Conservation (phyloP, 1,139 yeast species). For the Spathaspora jeffriesii region DNA sequence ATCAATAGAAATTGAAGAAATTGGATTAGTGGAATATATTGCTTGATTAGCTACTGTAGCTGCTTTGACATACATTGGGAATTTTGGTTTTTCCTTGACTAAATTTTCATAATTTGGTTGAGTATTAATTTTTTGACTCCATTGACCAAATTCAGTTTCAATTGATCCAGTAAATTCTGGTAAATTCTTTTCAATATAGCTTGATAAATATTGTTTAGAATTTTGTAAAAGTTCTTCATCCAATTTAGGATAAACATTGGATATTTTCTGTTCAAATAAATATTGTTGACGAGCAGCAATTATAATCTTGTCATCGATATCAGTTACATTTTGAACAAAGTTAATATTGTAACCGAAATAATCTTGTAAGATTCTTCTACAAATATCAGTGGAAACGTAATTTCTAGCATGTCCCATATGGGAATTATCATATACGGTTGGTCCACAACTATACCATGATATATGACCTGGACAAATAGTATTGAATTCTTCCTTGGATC, state of each 20-base stretch:
- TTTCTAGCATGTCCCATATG: slow-evolving; percentile 99
- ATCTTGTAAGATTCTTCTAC: slow-evolving; percentile 83
- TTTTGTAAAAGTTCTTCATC: slow-evolving; percentile 36
- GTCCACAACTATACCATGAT: slow-evolving; percentile 98
- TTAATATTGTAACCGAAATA: slow-evolving; percentile 87
- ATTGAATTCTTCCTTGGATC: slow-evolving; percentile 73
- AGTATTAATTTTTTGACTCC: slow-evolving; percentile 44
- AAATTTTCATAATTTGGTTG: slow-evolving; percentile 46
- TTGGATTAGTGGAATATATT: slow-evolving; percentile 21
- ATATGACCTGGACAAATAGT: slow-evolving; percentile 66
- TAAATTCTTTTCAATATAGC: slow-evolving; percentile 60
- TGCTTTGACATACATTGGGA: slow-evolving; percentile 82
- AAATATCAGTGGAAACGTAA: slow-evolving; percentile 92
- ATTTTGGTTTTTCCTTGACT: slow-evolving; percentile 67
- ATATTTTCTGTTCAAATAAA: slow-evolving; percentile 62
- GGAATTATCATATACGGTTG: slow-evolving; percentile 95
- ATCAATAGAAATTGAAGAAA: slow-evolving; percentile 16
- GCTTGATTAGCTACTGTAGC: slow-evolving; percentile 53
- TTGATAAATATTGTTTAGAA: slow-evolving; percentile 43
- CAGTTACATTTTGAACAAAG: slow-evolving; percentile 96
- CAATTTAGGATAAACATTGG: slow-evolving; percentile 29
- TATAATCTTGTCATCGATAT: slow-evolving; percentile 95
- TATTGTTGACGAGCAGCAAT: slow-evolving; percentile 90
- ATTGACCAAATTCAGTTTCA: slow-evolving; percentile 43
- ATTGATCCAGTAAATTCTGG: slow-evolving; percentile 36